phyloP scores from a whole-genome alignment of 2,329 filamentous ascomycete genomes.

The Eurotiales sp. region DNA sequence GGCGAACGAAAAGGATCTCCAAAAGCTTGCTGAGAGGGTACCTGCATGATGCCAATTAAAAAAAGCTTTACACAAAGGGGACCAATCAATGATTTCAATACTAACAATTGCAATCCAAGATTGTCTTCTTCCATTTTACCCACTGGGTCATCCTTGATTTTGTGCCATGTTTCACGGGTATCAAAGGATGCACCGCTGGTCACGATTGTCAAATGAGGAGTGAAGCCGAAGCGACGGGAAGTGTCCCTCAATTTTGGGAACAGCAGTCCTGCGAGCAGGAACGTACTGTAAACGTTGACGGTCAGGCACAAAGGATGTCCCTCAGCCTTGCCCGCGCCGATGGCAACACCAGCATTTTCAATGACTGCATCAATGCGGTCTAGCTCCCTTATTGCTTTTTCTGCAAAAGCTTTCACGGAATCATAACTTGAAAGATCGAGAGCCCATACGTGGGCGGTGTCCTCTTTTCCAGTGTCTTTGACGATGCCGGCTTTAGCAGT shows the following conservation, averaged over 20 bases:
- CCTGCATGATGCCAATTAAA: slow-evolving; percentile 9
- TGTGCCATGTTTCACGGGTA: slow-evolving; percentile 15
- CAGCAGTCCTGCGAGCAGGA: slow-evolving; percentile 22
- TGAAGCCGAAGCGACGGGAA: slow-evolving; percentile 17
- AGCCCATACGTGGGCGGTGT: slow-evolving; percentile 45
- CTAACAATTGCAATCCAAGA: slow-evolving; percentile 15
- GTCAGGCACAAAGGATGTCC: slow-evolving; percentile 20
- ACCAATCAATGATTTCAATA: slow-evolving; percentile 4
- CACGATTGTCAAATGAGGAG: slow-evolving; percentile 20
- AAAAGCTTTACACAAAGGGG: too few relatives aligned
- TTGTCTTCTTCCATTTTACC: slow-evolving; percentile 16
- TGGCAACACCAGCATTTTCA: slow-evolving; percentile 17
- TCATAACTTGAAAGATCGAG: slow-evolving; percentile 41
- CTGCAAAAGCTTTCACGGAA: slow-evolving; percentile 15
- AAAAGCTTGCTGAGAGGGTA: slow-evolving; percentile 36
- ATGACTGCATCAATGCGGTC: slow-evolving; percentile 17
- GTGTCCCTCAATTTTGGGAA: slow-evolving; percentile 22
- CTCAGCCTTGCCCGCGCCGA: slow-evolving; percentile 17
- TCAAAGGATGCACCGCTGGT: slow-evolving; percentile 21
- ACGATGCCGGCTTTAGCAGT: slow-evolving; percentile 24
- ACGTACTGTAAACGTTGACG: slow-evolving; percentile 27
- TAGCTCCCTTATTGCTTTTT: slow-evolving; percentile 15
- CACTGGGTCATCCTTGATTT: slow-evolving; percentile 22
- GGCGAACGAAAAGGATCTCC: slow-evolving; percentile 27
- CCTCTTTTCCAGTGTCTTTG: slow-evolving; percentile 25